Base-by-base conservation (phyloP, 2,329 filamentous ascomycete species). In the Talaromyces atroroseus region DNA sequence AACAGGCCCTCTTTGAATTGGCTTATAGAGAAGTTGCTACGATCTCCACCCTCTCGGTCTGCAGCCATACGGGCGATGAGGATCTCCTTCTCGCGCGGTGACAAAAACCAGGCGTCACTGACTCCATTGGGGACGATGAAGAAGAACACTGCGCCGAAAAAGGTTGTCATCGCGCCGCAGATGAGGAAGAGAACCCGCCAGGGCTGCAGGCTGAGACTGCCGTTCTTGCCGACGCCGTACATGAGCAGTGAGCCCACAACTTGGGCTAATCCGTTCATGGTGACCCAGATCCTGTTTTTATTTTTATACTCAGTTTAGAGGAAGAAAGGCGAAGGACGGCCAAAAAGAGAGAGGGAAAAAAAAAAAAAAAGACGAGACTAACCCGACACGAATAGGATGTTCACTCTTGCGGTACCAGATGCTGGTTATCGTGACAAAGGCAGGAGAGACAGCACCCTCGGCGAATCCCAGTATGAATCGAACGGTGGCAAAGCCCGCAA, bases 171-270 rank as follows among this genome's bases (percentile, higher is more conserved):
- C 0, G 71, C 74, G n/a, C 79, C 79, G 56, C 75, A 80, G 12
- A 82, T 68, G 29, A 81, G 65, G 62, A 81, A 81, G 38, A 81
- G 63, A 0, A 71, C 65, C 34, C 77, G 67, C 79, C 79, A 82
- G 0, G 76, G 72, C 0, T 68, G 69, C 3, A 82, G 64, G 0
- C 67, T 52, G 2, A 75, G 62, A 2, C 63, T 62, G 0, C 59
- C 62, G 54, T 76, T 73, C 58, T 74, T 73, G 40, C 76, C 78
- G 52, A 81, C 78, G 36, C 77, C 76, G 60, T 80, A 80, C 76
- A 78, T 79, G n/a, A 79, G 67, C 5, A 79, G 59, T 26, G 68
- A 72, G 10, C 77, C 76, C 38, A 77, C 59, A 29, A 79, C 68
- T 60, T 79, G 77, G 0, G 77, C 75, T 2, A 79, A 42, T 2